These are phyloP conservation scores for Apiotrichum gamsii DNA, from an alignment of 1,284 basidiomycete genomes.

Conservation along the genomic window DNA sequence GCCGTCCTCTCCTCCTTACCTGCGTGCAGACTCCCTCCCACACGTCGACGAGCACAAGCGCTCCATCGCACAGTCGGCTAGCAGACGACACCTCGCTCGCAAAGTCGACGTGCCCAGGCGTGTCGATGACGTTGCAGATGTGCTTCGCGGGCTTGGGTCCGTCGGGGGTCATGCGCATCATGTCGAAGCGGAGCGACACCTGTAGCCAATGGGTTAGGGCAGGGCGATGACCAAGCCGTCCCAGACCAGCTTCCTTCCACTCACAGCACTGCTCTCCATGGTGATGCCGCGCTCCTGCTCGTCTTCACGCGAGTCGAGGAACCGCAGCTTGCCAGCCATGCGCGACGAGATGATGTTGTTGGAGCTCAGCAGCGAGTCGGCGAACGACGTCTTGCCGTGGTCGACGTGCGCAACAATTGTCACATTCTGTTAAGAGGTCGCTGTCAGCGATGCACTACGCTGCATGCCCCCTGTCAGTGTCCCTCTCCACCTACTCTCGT, in stretches of 20 bases:
- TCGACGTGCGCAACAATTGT: slow-evolving; percentile 49
- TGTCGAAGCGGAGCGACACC: slow-evolving; percentile 70
- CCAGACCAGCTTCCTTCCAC: slow-evolving; percentile 3
- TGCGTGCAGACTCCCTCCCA: slow-evolving; percentile 99
- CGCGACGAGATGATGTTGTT: slow-evolving; percentile 95
- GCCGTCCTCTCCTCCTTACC: slow-evolving; percentile 54
- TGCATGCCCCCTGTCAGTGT: too few relatives aligned
- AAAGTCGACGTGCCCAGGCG: slow-evolving; percentile 98
- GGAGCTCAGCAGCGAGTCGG: slow-evolving; percentile 90
- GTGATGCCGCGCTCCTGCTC: slow-evolving; percentile 98
- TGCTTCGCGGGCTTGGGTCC: slow-evolving; percentile 36
- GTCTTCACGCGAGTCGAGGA: slow-evolving; percentile 91
- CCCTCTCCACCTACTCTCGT: slow-evolving; percentile 31
- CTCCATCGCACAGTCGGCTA: slow-evolving; percentile 88
- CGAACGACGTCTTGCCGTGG: slow-evolving; percentile 90
- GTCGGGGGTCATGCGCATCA: slow-evolving; percentile 55
- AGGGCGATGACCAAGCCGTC: background rate
- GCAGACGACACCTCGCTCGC: slow-evolving; percentile 95
- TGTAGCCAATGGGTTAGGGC: background rate
- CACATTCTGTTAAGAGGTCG: slow-evolving; percentile 38
- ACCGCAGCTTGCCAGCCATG: slow-evolving; percentile 94
- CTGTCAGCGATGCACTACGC: too few relatives aligned
- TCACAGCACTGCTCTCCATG: slow-evolving; percentile 91
- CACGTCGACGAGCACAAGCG: slow-evolving; percentile 92
- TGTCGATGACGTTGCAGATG: slow-evolving; percentile 84